Evolutionary conservation across 306 rosid species (phyloP), one percentile per base, ranked within the genome.

Genomic region (Begonia loranthoides): DNA sequence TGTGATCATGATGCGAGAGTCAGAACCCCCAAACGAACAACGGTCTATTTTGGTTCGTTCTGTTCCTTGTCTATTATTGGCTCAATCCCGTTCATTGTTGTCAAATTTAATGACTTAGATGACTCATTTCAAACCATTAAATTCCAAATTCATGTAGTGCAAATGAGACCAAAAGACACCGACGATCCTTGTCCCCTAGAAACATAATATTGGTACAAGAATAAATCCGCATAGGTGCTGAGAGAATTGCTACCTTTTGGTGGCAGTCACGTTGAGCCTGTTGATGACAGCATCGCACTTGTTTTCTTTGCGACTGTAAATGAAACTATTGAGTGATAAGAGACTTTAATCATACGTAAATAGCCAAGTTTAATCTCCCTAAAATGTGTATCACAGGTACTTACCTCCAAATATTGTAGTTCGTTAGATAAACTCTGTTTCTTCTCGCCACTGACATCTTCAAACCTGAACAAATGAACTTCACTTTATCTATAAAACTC

Each of bases 211-310:
- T 9, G 17, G 54, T 44, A 13, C 46, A 53, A 15, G 9, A 17
- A 45, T 16, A 12, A 24, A 6, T 16, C 9, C 45, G 14, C 14
- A 51, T 34, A 45, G 17, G 17, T 15, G 9, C 22, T 24, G 62
- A 40, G n/a, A 56, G 66, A 66, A 44, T 14, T 47, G 14, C 22
- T 75, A 85, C 97, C 92, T 45, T 73, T 40, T 76, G 86, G 69
- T 90, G 97, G 40, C 73, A 74, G 64, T 82, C 75, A 41, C 82
- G 87, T 65, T 80, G 95, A 39, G 72, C 64, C 51, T 74, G 65
- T 66, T 80, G 94, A 78, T 90, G 97, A 33, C 62, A 66, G 45
- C 58, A 67, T 55, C 97, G 77, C 63, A 82, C 83, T 51, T 40
- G 72, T 63, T 74, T 87, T 47, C 85, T 67, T 48, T 69, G 60